Evolutionary conservation across 495 filamentous ascomycete genomes (phyloP).

Genomic region (Penicillium angulare): DNA sequence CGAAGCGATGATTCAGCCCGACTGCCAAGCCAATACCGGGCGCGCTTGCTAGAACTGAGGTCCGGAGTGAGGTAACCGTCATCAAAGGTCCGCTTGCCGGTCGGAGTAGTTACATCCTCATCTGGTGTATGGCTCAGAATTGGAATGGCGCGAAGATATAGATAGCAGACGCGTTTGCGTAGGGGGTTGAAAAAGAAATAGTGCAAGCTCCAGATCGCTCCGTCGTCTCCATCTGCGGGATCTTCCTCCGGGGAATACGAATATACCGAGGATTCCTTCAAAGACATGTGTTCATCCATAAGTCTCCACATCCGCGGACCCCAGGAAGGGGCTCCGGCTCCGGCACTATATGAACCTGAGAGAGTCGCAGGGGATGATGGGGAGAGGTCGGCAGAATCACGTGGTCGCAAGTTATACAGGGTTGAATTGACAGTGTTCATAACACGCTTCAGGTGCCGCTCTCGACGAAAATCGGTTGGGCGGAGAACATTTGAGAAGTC

Average conservation of each 20-base stretch:
- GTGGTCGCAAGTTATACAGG: conserved; percentile 76
- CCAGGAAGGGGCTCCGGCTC: conserved; percentile 61
- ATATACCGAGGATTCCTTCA: conserved; percentile 82
- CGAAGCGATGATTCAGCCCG: conserved; percentile 37
- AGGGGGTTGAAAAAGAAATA: conserved; percentile 97
- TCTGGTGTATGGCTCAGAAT: conserved; percentile 66
- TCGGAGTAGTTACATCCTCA: conserved; percentile 38
- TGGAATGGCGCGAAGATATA: conserved; percentile 84
- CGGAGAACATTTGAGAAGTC: conserved; percentile 91
- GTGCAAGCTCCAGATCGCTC: conserved; percentile 90
- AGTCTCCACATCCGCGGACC: conserved; percentile 83
- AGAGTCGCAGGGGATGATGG: conserved; percentile 45
- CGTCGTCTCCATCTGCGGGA: conserved; percentile 85
- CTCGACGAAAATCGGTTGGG: conserved; percentile 81
- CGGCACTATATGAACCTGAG: conserved; percentile 41
- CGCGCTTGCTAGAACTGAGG: conserved; percentile 68
- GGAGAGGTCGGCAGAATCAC: conserved; percentile 45
- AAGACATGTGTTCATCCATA: conserved; percentile 87
- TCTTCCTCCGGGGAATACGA: conserved; percentile 82
- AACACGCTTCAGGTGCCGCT: conserved; percentile 68
- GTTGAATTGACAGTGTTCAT: conserved; percentile 85
- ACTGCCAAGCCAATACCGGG: conserved; percentile 80
- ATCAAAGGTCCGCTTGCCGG: conserved; percentile 48
- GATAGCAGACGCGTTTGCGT: conserved; percentile 89
- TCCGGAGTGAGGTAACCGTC: conserved; percentile 49